Evolutionary conservation across 352 stramenopile species (phyloP), one percentile per base, ranked within the genome.

Genomic region (Globisporangium spinosum): DNA sequence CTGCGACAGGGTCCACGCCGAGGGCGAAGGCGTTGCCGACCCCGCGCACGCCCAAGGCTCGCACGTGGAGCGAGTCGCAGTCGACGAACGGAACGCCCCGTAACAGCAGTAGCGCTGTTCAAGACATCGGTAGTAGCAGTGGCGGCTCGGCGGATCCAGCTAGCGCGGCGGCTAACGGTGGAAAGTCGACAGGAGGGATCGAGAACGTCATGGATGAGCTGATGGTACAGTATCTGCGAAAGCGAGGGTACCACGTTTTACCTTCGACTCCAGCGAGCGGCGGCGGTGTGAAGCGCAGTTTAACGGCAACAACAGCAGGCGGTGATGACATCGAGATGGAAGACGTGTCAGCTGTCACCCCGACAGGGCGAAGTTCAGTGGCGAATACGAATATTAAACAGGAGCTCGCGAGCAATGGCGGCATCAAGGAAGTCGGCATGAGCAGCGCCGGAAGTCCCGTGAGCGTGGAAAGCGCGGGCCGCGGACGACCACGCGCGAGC

Each of bases 201-300:
- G 70, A 67, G 35, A 64, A 64, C 58, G 69, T 85, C 63, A 89
- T 90, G 80, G 84, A 92, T 67, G 73, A 89, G 64, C 73, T 92
- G 23, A 65, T 92, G 79, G 71, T 87, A 54, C 78, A 90, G 73
- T 92, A 90, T 72, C 71, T 92, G 58, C 76, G 80, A 57, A 70
- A 73, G 13, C 64, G 77, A 53, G 84, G 84, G 0, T 90, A 92
- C 66, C 70, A 85, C 32, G 67, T 92, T 32, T 66, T 67, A 62
- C 25, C 62, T 15, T 27, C 53, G 63, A 13, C 29, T 58, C 32
- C 53, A 20, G 25, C 55, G 9, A 43, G 55, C 55, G 27, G 17
- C n/a, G 15, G 29, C 9, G 25, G 17, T 32, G 20, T 34, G 34
- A 40, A 32, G 38, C 27, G 29, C 1, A n/a, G 55, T 20, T 32